Conservation (phyloP, 352 stramenopile species). For the Hyaloperonospora arabidopsidis region DNA sequence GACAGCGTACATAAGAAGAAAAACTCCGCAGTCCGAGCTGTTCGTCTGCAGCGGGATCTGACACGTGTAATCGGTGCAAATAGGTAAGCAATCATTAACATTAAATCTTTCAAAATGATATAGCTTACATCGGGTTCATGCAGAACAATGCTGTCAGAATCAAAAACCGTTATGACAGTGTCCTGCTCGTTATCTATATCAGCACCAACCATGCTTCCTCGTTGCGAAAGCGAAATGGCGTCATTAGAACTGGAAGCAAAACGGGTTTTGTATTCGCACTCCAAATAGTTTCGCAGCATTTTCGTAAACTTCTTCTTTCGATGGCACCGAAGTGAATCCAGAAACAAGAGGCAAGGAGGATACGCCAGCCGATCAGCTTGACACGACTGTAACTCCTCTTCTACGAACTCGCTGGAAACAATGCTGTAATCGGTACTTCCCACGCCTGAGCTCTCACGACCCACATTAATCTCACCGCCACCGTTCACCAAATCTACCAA, state of each 20-base stretch:
- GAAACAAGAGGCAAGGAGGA: conserved; percentile 86
- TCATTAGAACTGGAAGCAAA: conserved; percentile 19
- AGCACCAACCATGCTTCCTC: not conserved
- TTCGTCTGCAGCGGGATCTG: conserved; percentile 91
- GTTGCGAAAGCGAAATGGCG: not conserved
- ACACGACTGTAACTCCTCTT: conserved; percentile 43
- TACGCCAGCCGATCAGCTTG: conserved; percentile 30
- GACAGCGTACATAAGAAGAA: conserved; percentile 70
- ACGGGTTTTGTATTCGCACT: conserved; percentile 57
- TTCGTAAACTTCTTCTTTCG: conserved; percentile 81
- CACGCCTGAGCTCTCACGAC: not conserved
- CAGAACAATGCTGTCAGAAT: conserved; percentile 45
- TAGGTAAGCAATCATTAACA: not conserved
- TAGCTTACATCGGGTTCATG: conserved; percentile 71
- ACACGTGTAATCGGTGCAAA: not conserved
- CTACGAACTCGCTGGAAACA: conserved; percentile 28
- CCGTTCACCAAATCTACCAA: conserved; percentile 34
- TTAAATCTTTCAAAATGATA: not conserved
- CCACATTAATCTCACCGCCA: conserved; percentile 1
- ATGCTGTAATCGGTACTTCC: not conserved
- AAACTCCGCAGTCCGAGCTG: conserved; percentile 89
- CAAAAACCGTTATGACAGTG: conserved; percentile 37
- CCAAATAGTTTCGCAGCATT: conserved; percentile 84
- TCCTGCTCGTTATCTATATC: conserved; percentile 13
- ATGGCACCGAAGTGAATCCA: conserved; percentile 93